Evolutionary conservation across 2,329 filamentous ascomycete genomes (phyloP).

Genomic region (Falciphora oryzae): DNA sequence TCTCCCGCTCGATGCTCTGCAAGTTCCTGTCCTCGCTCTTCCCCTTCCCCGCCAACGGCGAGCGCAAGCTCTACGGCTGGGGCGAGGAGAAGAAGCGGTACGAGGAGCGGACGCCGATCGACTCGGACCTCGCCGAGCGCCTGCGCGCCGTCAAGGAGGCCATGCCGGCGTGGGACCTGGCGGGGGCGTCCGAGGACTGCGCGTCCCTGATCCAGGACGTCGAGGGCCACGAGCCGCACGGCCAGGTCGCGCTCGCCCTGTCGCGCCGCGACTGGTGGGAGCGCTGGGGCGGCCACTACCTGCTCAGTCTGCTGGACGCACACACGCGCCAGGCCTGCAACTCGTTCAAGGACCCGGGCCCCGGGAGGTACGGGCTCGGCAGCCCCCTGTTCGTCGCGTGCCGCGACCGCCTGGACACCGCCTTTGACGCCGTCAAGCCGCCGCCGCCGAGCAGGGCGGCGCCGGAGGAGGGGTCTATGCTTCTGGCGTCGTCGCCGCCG

Average conservation of each 20-base stretch:
- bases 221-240: constrained; percentile 32
- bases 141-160: neutral
- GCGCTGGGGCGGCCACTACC: constrained; percentile 53
- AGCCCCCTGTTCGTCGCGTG: constrained; percentile 48
- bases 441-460: constrained; percentile 36
- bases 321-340: constrained; percentile 54
- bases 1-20: constrained; percentile 44
- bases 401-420: constrained; percentile 40
- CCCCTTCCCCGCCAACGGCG: constrained; percentile 27
- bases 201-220: constrained; percentile 45
- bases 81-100: neutral
- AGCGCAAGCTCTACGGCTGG: constrained; percentile 27
- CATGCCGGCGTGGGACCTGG: neutral
- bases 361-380: constrained; percentile 44
- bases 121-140: neutral
- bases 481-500: too few species aligned
- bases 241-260: constrained; percentile 47
- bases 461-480: too few species aligned
- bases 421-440: constrained; percentile 41
- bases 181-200: constrained; percentile 31
- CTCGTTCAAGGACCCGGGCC: constrained; percentile 56
- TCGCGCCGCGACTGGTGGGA: constrained; percentile 30
- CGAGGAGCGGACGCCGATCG: neutral
- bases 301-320: constrained; percentile 49
- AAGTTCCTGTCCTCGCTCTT: constrained; percentile 41